Percentiles rank a stretch among this genome's conserved stretches.
Conservation (phyloP, 2,329 filamentous ascomycete species). For the Trichoderma citrinoviride region DNA sequence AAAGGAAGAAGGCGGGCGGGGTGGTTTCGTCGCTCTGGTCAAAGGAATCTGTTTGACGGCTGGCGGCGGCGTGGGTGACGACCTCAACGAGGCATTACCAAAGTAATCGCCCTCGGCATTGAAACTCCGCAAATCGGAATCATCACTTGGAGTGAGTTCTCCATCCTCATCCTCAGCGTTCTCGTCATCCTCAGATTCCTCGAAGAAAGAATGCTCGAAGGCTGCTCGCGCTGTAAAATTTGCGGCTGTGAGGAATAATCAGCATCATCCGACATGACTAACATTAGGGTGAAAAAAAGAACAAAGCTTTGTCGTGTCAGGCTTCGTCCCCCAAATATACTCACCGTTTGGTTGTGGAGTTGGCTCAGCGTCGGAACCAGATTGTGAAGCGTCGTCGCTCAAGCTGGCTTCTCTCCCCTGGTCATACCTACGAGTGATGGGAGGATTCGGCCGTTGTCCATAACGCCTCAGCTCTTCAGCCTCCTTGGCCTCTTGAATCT, state of each 20-base stretch:
- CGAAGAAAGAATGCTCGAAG: neutral
- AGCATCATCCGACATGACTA: neutral
- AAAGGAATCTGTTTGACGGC: neutral
- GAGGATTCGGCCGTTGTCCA: neutral
- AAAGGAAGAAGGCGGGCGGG: neutral
- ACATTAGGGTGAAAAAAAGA: neutral
- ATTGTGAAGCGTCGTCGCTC: neutral
- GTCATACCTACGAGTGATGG: neutral
- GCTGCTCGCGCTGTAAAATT: neutral
- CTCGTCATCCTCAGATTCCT: constrained; percentile 27
- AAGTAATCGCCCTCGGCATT: constrained; percentile 38
- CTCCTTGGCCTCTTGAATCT: constrained; percentile 13
- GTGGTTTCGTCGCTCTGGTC: neutral
- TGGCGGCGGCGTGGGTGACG: constrained; percentile 27
- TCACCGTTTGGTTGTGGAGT: neutral
- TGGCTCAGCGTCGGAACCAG: neutral
- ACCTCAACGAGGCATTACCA: constrained; percentile 39
- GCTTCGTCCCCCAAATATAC: neutral
- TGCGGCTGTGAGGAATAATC: neutral
- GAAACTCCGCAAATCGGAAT: constrained; percentile 38
- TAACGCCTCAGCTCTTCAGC: neutral
- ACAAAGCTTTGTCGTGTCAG: neutral
- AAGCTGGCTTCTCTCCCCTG: neutral
- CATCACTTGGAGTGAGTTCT: constrained; percentile 26
- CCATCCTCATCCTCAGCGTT: neutral